A percentile compares a stretch with the other conserved stretches of the same genome.
phyloP scores from a whole-genome alignment of 257 asterid species.

The Solanum paucissectum region DNA sequence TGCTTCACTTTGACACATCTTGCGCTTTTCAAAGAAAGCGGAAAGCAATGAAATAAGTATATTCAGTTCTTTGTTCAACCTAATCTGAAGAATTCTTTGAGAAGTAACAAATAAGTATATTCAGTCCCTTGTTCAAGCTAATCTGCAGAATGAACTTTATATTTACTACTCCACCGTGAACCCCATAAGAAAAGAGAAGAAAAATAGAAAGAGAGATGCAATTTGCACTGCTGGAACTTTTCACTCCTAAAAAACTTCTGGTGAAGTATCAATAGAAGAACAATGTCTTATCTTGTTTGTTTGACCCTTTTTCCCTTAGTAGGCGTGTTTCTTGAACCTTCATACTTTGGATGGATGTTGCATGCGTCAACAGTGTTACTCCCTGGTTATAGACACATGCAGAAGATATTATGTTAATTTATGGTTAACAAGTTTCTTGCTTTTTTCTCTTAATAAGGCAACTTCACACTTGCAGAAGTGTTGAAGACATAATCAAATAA shows the following conservation, averaged over 20 bases:
- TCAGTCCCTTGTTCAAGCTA: not conserved
- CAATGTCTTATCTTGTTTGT: not conserved
- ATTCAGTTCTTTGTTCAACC: not conserved
- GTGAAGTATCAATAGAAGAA: not conserved
- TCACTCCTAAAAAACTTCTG: not conserved
- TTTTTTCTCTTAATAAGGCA: not conserved
- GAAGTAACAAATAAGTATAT: not conserved
- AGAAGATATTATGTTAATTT: not conserved
- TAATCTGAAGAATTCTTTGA: not conserved
- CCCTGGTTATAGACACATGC: not conserved
- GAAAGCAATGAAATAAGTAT: not conserved
- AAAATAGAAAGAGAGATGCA: not conserved
- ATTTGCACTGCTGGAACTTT: not conserved
- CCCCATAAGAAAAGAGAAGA: not conserved
- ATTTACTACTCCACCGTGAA: not conserved
- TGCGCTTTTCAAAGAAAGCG: not conserved
- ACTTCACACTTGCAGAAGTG: not conserved
- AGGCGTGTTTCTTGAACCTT: not conserved
- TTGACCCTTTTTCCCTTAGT: not conserved
- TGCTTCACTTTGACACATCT: conserved; percentile 1
- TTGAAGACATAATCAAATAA: not conserved
- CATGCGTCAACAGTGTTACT: not conserved
- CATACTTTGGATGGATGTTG: conserved; percentile 1
- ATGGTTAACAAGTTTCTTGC: not conserved
- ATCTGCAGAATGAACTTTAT: not conserved